A percentile compares a stretch with the other conserved stretches of the same genome.
Conservation (phyloP, 768 basidiomycete genomes). For the Phlebiopsis flavidoalba region DNA sequence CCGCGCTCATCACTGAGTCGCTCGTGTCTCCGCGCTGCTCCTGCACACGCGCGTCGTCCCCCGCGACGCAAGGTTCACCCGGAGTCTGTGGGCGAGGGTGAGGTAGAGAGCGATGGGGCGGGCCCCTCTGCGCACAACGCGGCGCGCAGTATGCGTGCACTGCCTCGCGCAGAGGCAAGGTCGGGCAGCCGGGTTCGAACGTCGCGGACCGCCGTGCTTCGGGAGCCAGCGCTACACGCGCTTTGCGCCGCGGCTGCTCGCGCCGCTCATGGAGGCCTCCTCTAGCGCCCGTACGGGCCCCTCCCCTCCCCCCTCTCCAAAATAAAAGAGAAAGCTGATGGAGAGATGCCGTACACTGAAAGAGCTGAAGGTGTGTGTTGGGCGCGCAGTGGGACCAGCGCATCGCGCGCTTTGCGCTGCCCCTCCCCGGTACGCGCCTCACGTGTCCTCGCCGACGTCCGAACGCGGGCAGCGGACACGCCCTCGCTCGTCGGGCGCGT, state of each 20-base stretch:
- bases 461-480: constrained; percentile 94
- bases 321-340: no score
- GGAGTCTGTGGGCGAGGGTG: constrained; percentile 20
- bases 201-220: constrained; percentile 89
- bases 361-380: not conserved
- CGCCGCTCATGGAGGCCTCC: constrained; percentile 46
- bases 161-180: constrained; percentile 97
- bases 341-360: constrained; percentile 16
- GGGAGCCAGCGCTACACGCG: constrained; percentile 92
- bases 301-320: no score
- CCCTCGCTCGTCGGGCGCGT: constrained; percentile 92
- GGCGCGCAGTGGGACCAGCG: constrained; percentile 73
- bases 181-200: constrained; percentile 97
- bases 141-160: constrained; percentile 93
- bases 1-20: constrained; percentile 94
- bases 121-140: constrained; percentile 82
- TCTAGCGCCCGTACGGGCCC: no score
- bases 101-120: constrained; percentile 36
- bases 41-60: constrained; percentile 67
- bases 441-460: constrained; percentile 94
- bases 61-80: constrained; percentile 44
- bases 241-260: constrained; percentile 70
- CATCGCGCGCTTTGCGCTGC: constrained; percentile 71
- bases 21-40: constrained; percentile 74
- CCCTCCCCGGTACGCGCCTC: constrained; percentile 75